Percentiles rank a stretch among this genome's conserved stretches.
These are phyloP conservation scores for Picea engelmannii DNA, from an alignment of 83 land plant genomes.

Conservation along the genomic window DNA sequence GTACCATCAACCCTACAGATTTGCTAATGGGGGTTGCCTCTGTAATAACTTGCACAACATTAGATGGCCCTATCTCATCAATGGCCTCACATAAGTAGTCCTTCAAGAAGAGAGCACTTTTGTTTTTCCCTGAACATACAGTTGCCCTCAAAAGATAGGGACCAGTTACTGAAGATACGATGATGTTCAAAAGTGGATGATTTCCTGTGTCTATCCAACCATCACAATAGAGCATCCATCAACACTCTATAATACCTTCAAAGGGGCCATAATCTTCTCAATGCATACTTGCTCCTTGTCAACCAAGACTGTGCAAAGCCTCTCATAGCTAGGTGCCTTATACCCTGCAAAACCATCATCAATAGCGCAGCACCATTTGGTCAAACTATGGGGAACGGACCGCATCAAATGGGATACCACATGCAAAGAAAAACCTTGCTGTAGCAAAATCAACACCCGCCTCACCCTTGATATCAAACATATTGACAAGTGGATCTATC, in stretches of 20 bases:
- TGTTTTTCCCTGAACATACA: slow-evolving; percentile 15
- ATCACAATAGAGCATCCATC: background rate
- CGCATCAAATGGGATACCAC: too few species aligned
- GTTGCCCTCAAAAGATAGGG: slow-evolving; percentile 20
- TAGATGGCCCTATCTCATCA: background rate
- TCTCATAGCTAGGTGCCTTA: background rate
- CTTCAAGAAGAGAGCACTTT: too few species aligned
- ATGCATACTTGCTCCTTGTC: background rate
- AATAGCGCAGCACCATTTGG: too few species aligned
- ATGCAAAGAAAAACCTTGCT: too few species aligned
- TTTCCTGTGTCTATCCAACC: background rate
- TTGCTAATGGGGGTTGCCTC: background rate
- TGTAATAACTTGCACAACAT: background rate
- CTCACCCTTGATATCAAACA: too few species aligned
- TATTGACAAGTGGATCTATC: too few species aligned
- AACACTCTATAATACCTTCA: background rate
- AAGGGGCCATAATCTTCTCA: background rate
- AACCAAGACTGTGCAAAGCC: background rate
- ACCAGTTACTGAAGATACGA: background rate
- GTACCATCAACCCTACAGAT: background rate
- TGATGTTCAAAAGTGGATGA: background rate
- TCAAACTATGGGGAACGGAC: too few species aligned
- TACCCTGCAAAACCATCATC: background rate
- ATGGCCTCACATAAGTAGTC: background rate
- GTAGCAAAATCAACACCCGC: too few species aligned